These are phyloP conservation scores for Candida boidinii DNA, from an alignment of 805 yeast genomes.

Conservation along the genomic window DNA sequence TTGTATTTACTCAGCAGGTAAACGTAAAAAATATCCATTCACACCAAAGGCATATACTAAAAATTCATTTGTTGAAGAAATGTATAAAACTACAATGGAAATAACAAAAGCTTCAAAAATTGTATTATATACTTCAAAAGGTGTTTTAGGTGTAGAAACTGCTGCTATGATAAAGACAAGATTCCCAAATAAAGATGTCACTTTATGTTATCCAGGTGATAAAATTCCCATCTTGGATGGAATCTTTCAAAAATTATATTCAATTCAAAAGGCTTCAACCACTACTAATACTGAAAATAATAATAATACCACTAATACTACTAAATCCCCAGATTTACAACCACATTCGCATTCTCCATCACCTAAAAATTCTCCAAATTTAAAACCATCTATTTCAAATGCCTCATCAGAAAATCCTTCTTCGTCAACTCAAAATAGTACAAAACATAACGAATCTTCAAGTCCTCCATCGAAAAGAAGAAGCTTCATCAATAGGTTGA, in stretches of 20 bases:
- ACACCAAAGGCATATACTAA: constrained; percentile 37
- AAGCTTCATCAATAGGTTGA: too few relatives aligned
- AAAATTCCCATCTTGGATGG: constrained; percentile 19
- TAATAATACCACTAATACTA: too few relatives aligned
- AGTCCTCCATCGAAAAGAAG: too few relatives aligned
- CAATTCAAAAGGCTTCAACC: neutral
- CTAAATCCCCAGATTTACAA: too few relatives aligned
- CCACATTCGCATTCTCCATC: too few relatives aligned
- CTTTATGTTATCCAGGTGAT: constrained; percentile 30
- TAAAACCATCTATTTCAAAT: too few relatives aligned
- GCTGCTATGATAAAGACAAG: constrained; percentile 35
- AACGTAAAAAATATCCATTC: constrained; percentile 44
- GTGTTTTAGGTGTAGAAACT: constrained; percentile 42
- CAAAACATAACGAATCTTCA: too few relatives aligned
- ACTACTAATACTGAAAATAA: too few relatives aligned
- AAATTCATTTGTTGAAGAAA: constrained; percentile 32
- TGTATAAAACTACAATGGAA: constrained; percentile 23
- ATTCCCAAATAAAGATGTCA: constrained; percentile 28
- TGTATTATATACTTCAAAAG: constrained; percentile 35
- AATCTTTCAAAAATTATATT: neutral
- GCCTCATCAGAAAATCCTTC: too few relatives aligned
- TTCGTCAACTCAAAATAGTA: too few relatives aligned
- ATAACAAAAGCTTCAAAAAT: constrained; percentile 24
- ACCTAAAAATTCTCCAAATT: too few relatives aligned
- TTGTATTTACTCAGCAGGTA: constrained; percentile 38